Percentiles rank a stretch among this genome's conserved stretches.
phyloP scores from a whole-genome alignment of 441 rosid species.

The Aleurites moluccanus region DNA sequence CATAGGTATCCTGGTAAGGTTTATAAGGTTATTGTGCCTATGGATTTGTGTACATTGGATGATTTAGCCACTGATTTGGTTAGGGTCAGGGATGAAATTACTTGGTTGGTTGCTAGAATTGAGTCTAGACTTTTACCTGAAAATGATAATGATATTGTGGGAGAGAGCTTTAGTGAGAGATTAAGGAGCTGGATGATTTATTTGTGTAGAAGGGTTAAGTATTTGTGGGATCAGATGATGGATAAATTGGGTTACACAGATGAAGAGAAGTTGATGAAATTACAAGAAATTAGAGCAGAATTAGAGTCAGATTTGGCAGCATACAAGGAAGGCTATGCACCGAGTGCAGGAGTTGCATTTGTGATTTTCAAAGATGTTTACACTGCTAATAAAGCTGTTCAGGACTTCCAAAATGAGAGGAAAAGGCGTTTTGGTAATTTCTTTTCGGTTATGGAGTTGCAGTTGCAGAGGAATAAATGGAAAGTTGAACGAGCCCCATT shows the following conservation, averaged over 20 bases:
- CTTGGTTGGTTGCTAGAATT: slow-evolving; percentile 85
- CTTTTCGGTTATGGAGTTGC: slow-evolving; percentile 75
- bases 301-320: slow-evolving; percentile 67
- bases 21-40: slow-evolving; percentile 72
- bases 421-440: slow-evolving; percentile 81
- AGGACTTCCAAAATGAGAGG: slow-evolving; percentile 77
- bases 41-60: slow-evolving; percentile 94
- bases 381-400: slow-evolving; percentile 89
- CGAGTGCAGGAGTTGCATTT: slow-evolving; percentile 92
- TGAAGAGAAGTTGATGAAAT: slow-evolving; percentile 66
- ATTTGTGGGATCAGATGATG: slow-evolving; percentile 45
- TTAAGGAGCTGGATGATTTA: slow-evolving; percentile 20
- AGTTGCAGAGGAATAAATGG: slow-evolving; percentile 95
- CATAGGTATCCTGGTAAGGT: slow-evolving; percentile 82
- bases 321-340: slow-evolving; percentile 77
- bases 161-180: slow-evolving; percentile 34
- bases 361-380: slow-evolving; percentile 92
- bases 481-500: slow-evolving; percentile 93
- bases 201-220: slow-evolving; percentile 41
- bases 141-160: slow-evolving; percentile 32
- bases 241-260: slow-evolving; percentile 69
- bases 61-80: slow-evolving; percentile 82
- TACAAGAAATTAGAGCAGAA: slow-evolving; percentile 77
- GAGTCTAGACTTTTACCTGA: slow-evolving; percentile 74
- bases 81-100: slow-evolving; percentile 75